A percentile compares a stretch with the other conserved stretches of the same genome.
These are phyloP conservation scores for Pelargonium myrrhifolium DNA, from an alignment of 441 rosid genomes.

Conservation along the genomic window DNA sequence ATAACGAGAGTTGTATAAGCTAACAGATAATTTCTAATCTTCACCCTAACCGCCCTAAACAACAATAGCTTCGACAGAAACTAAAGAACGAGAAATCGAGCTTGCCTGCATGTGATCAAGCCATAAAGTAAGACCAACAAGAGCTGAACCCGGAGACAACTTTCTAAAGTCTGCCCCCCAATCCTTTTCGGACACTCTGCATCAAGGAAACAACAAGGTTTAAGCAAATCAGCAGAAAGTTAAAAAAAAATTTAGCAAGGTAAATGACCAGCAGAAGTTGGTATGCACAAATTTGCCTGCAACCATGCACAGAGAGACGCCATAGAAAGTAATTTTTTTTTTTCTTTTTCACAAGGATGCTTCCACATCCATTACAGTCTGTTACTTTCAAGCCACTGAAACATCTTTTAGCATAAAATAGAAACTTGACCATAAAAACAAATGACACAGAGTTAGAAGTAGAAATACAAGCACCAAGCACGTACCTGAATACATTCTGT, in stretches of 20 bases:
- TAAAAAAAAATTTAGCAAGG: neutral
- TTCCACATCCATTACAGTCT: neutral
- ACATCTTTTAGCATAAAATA: neutral
- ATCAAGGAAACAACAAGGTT: constrained; percentile 22
- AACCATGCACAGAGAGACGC: neutral
- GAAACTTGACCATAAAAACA: neutral
- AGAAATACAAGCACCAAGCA: constrained; percentile 17
- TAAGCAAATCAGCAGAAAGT: constrained; percentile 9
- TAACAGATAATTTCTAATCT: neutral
- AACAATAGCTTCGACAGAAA: neutral
- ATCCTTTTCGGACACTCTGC: constrained; percentile 88
- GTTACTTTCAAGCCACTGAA: neutral
- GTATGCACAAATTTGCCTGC: neutral
- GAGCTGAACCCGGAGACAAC: constrained; percentile 93
- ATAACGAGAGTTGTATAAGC: neutral
- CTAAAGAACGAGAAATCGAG: constrained; percentile 19
- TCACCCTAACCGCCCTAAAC: neutral
- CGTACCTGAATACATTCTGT: constrained; percentile 71
- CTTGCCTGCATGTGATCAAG: constrained; percentile 94
- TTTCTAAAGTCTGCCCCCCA: constrained; percentile 97
- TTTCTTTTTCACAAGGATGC: neutral
- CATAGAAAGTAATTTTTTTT: neutral
- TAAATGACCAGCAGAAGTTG: constrained; percentile 1
- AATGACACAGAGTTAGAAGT: neutral
- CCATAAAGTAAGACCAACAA: constrained; percentile 89